Evolutionary conservation across 2,329 filamentous ascomycete species (phyloP).

Genomic region (Aspergillus sp.): DNA sequence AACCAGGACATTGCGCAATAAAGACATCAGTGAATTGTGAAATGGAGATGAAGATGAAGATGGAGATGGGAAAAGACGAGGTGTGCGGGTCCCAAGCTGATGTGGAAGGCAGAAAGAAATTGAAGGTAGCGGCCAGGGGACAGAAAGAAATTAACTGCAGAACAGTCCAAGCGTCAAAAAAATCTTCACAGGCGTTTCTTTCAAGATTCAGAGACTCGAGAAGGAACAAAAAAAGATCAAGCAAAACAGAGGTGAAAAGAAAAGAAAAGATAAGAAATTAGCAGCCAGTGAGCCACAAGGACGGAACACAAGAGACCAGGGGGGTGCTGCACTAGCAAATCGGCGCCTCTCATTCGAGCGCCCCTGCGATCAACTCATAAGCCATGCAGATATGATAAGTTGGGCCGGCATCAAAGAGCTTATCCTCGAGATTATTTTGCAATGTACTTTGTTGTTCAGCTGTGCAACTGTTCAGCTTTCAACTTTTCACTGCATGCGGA

Average conservation of each 20-base stretch:
- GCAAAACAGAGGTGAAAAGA: background rate
- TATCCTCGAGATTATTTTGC: too few species aligned
- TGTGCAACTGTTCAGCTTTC: too few species aligned
- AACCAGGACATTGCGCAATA: background rate
- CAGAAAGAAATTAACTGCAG: too few species aligned
- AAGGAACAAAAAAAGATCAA: background rate
- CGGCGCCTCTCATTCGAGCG: background rate
- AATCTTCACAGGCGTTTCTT: background rate
- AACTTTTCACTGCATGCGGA: too few species aligned
- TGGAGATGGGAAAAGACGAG: background rate
- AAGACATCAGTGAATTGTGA: constrained; percentile 1
- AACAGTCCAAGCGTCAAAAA: background rate
- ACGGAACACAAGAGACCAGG: background rate
- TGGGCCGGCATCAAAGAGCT: background rate
- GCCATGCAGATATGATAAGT: background rate
- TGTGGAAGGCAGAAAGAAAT: background rate
- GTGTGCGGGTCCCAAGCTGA: background rate
- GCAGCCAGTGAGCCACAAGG: background rate
- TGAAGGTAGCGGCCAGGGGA: background rate
- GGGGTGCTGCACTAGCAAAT: background rate
- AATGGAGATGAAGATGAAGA: background rate
- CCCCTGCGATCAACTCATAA: background rate
- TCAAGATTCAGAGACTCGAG: background rate
- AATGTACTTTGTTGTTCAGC: too few species aligned
- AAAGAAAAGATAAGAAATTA: background rate